These are phyloP conservation scores for Ogataea kodamae DNA, from an alignment of 805 yeast species.

Conservation along the genomic window DNA sequence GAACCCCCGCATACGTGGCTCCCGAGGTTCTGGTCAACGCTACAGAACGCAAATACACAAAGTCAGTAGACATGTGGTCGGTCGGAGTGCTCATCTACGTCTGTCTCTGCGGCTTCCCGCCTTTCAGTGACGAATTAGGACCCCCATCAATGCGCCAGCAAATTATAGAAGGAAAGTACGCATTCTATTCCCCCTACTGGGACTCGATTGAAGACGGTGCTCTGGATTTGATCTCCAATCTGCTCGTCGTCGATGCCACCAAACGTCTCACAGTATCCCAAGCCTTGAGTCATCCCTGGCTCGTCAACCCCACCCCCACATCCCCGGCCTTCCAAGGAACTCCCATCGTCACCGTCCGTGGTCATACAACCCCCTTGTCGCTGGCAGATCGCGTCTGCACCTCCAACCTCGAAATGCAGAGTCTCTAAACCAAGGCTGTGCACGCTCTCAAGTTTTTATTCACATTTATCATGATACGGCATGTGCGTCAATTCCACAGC, in stretches of 20 bases:
- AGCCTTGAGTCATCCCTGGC: slow-evolving; percentile 45
- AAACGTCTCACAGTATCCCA: slow-evolving; percentile 40
- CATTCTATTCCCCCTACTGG: slow-evolving; percentile 79
- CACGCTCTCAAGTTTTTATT: too few relatives aligned
- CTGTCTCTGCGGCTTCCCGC: slow-evolving; percentile 81
- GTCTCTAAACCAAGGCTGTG: slow-evolving; percentile 9
- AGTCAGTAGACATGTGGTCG: slow-evolving; percentile 79
- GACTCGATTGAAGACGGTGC: slow-evolving; percentile 65
- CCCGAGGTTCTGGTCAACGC: slow-evolving; percentile 66
- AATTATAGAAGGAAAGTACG: slow-evolving; percentile 61
- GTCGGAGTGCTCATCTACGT: slow-evolving; percentile 75
- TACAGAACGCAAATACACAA: slow-evolving; percentile 53
- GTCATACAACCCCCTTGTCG: slow-evolving; percentile 28
- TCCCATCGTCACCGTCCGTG: slow-evolving; percentile 26
- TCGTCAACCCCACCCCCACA: slow-evolving; percentile 16
- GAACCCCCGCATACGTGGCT: slow-evolving; percentile 85
- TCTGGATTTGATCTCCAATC: slow-evolving; percentile 59
- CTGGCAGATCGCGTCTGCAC: slow-evolving; percentile 25
- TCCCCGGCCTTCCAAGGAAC: slow-evolving; percentile 2
- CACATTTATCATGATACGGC: too few relatives aligned
- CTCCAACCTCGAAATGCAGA: too few relatives aligned
- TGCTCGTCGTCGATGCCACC: slow-evolving; percentile 53
- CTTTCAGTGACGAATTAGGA: slow-evolving; percentile 76
- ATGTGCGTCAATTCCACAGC: too few relatives aligned
- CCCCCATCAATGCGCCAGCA: slow-evolving; percentile 80